Evolutionary conservation across 192 early-diverging fungal genomes (phyloP), one percentile per base, ranked within the genome.

Genomic region (Podila minutissima): DNA sequence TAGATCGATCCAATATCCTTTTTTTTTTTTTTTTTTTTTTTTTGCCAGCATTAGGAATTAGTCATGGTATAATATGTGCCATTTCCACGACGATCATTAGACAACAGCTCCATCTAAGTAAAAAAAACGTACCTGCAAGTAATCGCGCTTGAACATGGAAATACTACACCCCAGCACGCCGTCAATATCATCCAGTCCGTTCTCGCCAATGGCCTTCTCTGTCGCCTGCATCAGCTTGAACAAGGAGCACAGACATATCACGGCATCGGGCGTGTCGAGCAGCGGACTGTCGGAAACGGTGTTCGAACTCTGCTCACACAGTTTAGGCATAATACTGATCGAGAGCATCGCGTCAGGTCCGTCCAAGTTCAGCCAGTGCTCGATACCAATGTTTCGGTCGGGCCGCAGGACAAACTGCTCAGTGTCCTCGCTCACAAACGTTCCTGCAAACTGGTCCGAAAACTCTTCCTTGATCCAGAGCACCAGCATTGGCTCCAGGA

Each of bases 201-300:
- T 87, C 1, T 83, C 71, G 62, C 83, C 84, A 10, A 86, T 72
- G 0, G 85, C 82, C 59, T 92, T 92, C 49, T 92, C 90, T 65
- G 92, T 93, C 1, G 87, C 89, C 73, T 95, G 94, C 29, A 93
- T 69, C 31, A 95, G 77, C 58, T 92, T 91, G 59, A 95, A 85
- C 29, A 92, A 65, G 3, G 94, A 88, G 50, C 91, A 92, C 12
- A 93, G 82, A 19, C 89, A 88, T 1, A 90, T 74, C 2, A 92
- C 46, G 11, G 60, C 74, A 65, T 84, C 84, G 2, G 67, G 68
- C 17, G 75, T 64, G 6, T 73, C 64, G 19, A 66, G 32, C 51
- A 28, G 15, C 24, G 61, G 38, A 11, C 69, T 67, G 15, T 78
- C 73, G 15, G 72, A 65, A 17, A 72, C 61, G 2, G 63, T 10